Conservation (phyloP, 2,329 filamentous ascomycete species). For the Colletotrichum sp. region DNA sequence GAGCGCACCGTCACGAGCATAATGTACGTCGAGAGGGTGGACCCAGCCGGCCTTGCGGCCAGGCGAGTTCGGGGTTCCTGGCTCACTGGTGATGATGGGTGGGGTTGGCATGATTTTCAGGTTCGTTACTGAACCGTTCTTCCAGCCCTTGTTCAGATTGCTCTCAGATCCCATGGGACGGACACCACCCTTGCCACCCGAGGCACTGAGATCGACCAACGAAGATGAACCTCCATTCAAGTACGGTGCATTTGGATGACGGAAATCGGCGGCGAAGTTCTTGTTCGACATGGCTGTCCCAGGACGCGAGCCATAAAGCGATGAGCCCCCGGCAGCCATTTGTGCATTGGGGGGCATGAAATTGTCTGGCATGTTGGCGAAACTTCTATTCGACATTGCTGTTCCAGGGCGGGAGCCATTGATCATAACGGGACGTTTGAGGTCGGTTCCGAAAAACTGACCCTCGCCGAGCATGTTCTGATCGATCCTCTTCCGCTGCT, state of each 20-base stretch:
- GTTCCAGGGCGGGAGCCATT: constrained; percentile 28
- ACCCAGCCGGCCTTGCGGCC: constrained; percentile 43
- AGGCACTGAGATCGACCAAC: constrained; percentile 45
- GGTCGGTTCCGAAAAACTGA: constrained; percentile 39
- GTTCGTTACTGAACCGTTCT: constrained; percentile 39
- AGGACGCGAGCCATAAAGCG: constrained; percentile 50
- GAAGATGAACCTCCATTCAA: constrained; percentile 45
- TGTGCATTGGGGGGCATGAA: constrained; percentile 28
- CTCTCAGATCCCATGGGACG: constrained; percentile 42
- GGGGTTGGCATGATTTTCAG: constrained; percentile 34
- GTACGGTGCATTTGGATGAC: constrained; percentile 33
- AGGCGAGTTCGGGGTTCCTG: constrained; percentile 34
- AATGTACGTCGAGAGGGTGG: constrained; percentile 54
- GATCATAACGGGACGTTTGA: constrained; percentile 35
- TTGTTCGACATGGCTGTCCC: constrained; percentile 42
- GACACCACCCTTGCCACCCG: constrained; percentile 33
- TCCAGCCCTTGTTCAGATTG: constrained; percentile 40
- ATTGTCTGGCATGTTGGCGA: constrained; percentile 1
- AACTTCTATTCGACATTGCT: constrained; percentile 18
- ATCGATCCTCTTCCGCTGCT: constrained; percentile 34
- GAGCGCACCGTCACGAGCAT: constrained; percentile 26
- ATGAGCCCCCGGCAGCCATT: constrained; percentile 40
- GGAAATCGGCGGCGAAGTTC: constrained; percentile 19
- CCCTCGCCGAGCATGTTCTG: constrained; percentile 36
- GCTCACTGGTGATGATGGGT: constrained; percentile 29